Evolutionary conservation across 2,329 filamentous ascomycete species (phyloP).

Genomic region (Pseudogymnoascus sp.): DNA sequence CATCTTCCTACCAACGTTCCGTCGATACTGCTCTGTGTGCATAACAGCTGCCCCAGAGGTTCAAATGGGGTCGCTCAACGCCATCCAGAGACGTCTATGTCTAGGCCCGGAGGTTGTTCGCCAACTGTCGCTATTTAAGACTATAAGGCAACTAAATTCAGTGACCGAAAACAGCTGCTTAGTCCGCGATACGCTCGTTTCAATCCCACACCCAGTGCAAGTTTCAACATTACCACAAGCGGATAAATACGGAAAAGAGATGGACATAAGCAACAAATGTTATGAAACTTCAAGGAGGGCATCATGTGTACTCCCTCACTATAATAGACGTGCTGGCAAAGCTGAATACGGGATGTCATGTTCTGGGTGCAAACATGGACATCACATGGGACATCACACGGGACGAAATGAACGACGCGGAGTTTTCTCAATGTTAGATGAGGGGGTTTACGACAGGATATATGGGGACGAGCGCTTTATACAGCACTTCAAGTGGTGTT

Average conservation of each 20-base stretch:
- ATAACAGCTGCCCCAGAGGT: background rate
- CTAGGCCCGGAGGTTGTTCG: background rate
- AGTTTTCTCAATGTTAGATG: too few species aligned
- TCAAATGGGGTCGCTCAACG: background rate
- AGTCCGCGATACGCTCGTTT: background rate
- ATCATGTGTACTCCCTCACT: background rate
- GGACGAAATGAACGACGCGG: too few species aligned
- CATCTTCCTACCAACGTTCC: background rate
- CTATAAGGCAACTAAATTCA: background rate
- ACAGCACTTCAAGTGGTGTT: background rate
- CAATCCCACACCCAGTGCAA: background rate
- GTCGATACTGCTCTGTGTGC: background rate
- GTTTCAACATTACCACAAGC: too few species aligned
- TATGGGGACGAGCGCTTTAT: background rate
- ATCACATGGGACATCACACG: too few species aligned
- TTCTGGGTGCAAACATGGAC: background rate
- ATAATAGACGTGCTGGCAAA: background rate
- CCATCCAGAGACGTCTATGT: background rate
- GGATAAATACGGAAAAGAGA: too few species aligned
- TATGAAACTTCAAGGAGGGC: background rate
- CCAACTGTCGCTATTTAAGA: background rate
- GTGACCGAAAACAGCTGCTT: too few species aligned
- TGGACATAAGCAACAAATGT: background rate
- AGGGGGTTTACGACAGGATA: background rate
- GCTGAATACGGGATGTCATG: background rate